phyloP scores from a whole-genome alignment of 345 rosid genomes.

The Syzygium oleosum region DNA sequence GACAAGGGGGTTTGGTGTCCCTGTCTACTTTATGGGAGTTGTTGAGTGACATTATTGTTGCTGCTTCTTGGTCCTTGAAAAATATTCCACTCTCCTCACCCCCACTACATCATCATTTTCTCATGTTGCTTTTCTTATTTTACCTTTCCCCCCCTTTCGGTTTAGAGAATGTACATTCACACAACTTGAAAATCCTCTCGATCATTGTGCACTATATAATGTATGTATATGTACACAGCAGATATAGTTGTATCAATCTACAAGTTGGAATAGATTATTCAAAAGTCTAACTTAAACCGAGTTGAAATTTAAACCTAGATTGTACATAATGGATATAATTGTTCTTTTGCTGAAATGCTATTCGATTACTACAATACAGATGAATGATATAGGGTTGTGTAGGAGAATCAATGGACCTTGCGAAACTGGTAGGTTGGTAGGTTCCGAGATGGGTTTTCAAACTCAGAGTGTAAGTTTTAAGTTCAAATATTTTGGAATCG shows the following conservation, averaged over 20 bases:
- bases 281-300: not conserved
- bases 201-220: not conserved
- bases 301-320: not conserved
- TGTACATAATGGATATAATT: not conserved
- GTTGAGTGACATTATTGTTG: slow-evolving; percentile 4
- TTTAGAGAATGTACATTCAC: not conserved
- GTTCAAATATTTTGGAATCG: not conserved
- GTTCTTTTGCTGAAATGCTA: not conserved
- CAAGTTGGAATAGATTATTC: not conserved
- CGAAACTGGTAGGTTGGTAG: not conserved
- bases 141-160: not conserved
- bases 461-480: not conserved
- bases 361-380: not conserved
- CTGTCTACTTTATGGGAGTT: slow-evolving; percentile 3
- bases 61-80: not conserved
- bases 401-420: not conserved
- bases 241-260: not conserved
- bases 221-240: too few relatives aligned
- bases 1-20: slow-evolving; percentile 2
- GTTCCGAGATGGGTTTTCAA: not conserved
- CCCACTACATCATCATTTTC: not conserved
- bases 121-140: not conserved
- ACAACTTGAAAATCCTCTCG: not conserved
- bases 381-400: too few relatives aligned
- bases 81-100: not conserved